phyloP scores from a whole-genome alignment of 305 asterid species.

The Rubia peregrina region DNA sequence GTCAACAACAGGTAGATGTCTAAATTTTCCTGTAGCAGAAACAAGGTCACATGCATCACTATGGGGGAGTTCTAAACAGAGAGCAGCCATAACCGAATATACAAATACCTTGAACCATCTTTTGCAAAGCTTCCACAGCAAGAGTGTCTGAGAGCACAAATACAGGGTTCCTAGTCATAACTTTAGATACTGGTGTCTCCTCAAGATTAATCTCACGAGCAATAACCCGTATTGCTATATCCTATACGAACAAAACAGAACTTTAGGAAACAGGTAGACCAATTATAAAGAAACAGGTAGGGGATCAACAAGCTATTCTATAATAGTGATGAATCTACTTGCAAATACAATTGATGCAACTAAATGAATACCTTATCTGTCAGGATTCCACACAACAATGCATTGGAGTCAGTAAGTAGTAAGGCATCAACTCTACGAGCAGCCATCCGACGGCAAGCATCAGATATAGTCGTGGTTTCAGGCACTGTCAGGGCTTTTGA shows the following conservation, averaged over 20 bases:
- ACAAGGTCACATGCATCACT: constrained; percentile 9
- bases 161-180: constrained; percentile 91
- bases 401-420: constrained; percentile 88
- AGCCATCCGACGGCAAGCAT: constrained; percentile 92
- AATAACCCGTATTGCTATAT: constrained; percentile 77
- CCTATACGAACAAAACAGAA: constrained; percentile 35
- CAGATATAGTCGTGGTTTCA: constrained; percentile 65
- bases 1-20: constrained; percentile 93
- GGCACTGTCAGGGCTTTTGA: constrained; percentile 86
- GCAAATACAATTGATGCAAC: constrained; percentile 7
- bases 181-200: constrained; percentile 82
- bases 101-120: constrained; percentile 88
- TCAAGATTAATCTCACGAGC: constrained; percentile 69
- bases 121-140: constrained; percentile 97
- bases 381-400: constrained; percentile 84
- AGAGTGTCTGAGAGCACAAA: constrained; percentile 95
- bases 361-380: constrained; percentile 70
- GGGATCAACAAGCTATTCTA: not conserved
- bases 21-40: constrained; percentile 64
- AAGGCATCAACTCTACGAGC: constrained; percentile 88
- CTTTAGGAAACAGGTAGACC: not conserved
- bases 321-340: not conserved
- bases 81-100: constrained; percentile 11
- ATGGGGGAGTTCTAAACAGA: not conserved
- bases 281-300: constrained; percentile 8